Conservation (phyloP, 1,139 yeast species). For the Debaryomycetaceae sp. region DNA sequence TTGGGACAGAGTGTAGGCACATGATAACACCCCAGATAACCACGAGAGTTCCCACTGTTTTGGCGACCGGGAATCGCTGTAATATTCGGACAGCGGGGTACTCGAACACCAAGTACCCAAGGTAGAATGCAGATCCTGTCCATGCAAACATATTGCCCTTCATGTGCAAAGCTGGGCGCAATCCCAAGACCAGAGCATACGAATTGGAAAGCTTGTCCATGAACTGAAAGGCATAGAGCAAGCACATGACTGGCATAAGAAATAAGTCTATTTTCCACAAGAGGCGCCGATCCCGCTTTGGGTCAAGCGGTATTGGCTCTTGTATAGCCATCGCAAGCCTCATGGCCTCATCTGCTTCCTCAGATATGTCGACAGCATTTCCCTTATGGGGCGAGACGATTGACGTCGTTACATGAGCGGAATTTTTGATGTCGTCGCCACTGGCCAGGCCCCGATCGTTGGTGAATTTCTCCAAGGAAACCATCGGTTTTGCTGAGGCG, state of each 20-base stretch:
- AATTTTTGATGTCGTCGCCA: slow-evolving; percentile 14
- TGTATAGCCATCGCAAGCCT: slow-evolving; percentile 10
- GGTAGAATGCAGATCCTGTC: slow-evolving; percentile 47
- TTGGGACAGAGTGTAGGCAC: slow-evolving; percentile 30
- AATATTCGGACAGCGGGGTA: slow-evolving; percentile 31
- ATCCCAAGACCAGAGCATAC: slow-evolving; percentile 52
- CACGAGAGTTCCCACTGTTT: slow-evolving; percentile 22
- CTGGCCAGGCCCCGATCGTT: too few species aligned
- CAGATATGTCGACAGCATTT: slow-evolving; percentile 16
- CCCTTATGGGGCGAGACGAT: slow-evolving; percentile 19
- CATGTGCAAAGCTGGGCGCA: slow-evolving; percentile 38
- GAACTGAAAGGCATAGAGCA: slow-evolving; percentile 47
- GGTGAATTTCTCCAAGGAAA: too few species aligned
- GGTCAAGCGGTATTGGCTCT: slow-evolving; percentile 2
- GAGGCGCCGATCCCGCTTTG: slow-evolving; percentile 12
- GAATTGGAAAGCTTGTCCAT: slow-evolving; percentile 56
- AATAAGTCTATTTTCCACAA: slow-evolving; percentile 46
- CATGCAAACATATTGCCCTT: slow-evolving; percentile 41
- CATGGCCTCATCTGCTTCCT: slow-evolving; percentile 28
- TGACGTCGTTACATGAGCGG: slow-evolving; percentile 15
- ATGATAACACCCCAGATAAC: slow-evolving; percentile 39
- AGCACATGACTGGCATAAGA: slow-evolving; percentile 44
- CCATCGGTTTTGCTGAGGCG: too few species aligned
- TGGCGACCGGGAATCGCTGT: slow-evolving; percentile 34
- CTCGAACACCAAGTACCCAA: slow-evolving; percentile 40